Percentiles rank a stretch among this genome's conserved stretches.
These are phyloP conservation scores for Diddensiella santjacobensis DNA, from an alignment of 805 yeast genomes.

Conservation along the genomic window DNA sequence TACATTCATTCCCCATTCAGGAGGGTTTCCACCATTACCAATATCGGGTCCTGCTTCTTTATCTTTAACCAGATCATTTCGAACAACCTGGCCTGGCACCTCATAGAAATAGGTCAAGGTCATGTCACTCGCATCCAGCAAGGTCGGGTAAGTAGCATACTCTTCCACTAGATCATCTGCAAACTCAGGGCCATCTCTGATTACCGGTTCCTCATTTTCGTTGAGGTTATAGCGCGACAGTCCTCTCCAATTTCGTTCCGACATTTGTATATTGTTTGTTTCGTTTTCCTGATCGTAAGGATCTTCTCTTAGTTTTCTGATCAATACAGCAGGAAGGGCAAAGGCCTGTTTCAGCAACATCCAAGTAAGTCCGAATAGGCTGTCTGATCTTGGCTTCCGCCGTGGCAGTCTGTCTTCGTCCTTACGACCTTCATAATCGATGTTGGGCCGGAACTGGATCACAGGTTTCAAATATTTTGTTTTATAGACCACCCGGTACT, in stretches of 20 bases:
- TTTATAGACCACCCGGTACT: constrained; percentile 46
- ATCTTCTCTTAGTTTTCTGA: not conserved
- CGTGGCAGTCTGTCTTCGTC: not conserved
- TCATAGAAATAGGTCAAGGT: constrained; percentile 66
- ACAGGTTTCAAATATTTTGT: constrained; percentile 51
- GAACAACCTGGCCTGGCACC: constrained; percentile 60
- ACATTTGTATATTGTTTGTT: not conserved
- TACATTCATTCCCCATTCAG: constrained; percentile 59
- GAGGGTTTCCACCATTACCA: constrained; percentile 56
- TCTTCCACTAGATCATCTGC: constrained; percentile 47
- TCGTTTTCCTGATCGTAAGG: not conserved
- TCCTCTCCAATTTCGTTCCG: constrained; percentile 62
- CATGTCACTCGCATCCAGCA: constrained; percentile 58
- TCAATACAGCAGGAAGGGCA: not conserved
- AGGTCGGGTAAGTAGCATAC: constrained; percentile 74
- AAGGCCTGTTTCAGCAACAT: not conserved
- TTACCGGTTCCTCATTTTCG: constrained; percentile 31
- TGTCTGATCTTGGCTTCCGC: not conserved
- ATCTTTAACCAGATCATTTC: constrained; percentile 30
- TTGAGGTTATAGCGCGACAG: constrained; percentile 57
- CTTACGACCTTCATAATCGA: constrained; percentile 44
- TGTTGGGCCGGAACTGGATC: constrained; percentile 64
- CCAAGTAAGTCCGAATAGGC: not conserved
- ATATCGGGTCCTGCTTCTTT: constrained; percentile 48
- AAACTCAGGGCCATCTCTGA: constrained; percentile 23